A percentile compares a stretch with the other conserved stretches of the same genome.
These are phyloP conservation scores for Penicillium sp. DNA, from an alignment of 2,329 filamentous ascomycete genomes.

Conservation along the genomic window DNA sequence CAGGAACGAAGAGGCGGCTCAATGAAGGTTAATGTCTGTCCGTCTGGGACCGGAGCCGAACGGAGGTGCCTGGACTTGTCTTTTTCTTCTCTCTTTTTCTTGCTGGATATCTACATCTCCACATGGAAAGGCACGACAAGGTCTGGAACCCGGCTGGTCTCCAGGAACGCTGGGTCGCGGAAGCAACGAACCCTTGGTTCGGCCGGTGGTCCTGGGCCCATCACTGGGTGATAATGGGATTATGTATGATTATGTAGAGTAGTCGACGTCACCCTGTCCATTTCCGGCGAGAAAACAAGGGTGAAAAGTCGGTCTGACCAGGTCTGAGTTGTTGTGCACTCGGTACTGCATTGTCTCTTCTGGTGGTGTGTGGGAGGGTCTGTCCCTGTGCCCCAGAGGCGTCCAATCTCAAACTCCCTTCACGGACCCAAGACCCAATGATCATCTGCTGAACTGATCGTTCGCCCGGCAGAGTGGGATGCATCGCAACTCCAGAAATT, in stretches of 20 bases:
- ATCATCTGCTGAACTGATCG: neutral
- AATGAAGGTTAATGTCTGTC: neutral
- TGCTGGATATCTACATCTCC: conserved; percentile 17
- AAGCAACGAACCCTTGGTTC: conserved; percentile 23
- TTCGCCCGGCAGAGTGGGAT: conserved; percentile 12
- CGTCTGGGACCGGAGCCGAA: conserved; percentile 11
- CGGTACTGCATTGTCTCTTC: too few relatives aligned
- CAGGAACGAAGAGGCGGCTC: conserved; percentile 1
- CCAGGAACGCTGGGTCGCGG: conserved; percentile 24
- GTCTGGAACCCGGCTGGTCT: conserved; percentile 18
- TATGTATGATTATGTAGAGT: conserved; percentile 10
- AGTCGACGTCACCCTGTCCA: conserved; percentile 21
- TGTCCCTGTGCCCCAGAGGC: conserved; percentile 2
- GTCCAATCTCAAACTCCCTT: neutral
- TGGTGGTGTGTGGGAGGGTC: neutral
- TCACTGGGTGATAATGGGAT: conserved; percentile 20
- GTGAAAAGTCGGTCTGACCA: conserved; percentile 27
- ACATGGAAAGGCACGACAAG: conserved; percentile 12
- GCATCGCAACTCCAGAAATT: conserved; percentile 13
- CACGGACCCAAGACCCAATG: neutral
- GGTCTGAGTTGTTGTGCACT: conserved; percentile 1
- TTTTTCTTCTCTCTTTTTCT: conserved; percentile 10
- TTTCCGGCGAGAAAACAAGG: conserved; percentile 9
- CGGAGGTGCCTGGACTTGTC: conserved; percentile 7
- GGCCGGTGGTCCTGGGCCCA: conserved; percentile 9